Evolutionary conservation across 192 early-diverging fungal genomes (phyloP), one percentile per base, ranked within the genome.

Genomic region (Umbelopsis isabellina): DNA sequence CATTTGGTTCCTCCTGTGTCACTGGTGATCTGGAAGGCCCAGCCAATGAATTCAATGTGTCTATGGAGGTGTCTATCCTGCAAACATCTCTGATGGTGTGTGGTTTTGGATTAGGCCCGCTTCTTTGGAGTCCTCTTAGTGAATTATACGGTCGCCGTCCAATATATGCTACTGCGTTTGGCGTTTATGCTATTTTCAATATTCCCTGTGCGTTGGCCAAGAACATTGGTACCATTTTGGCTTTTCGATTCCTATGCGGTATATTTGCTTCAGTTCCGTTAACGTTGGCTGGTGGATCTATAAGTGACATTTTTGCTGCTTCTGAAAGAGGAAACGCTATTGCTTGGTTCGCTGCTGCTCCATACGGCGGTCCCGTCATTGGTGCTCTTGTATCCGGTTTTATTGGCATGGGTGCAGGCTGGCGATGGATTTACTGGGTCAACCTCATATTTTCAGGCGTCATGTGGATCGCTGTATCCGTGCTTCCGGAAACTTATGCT

Each of bases 351-450:
- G 67, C 70, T 0, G 67, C 70, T 68, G 75, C 75, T 53, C 75
- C 75, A 22, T 76, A 68, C 47, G 55, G 47, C 46, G 70, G 75
- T 18, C 70, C 70, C 49, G 70, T 68, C 23, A 64, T 76, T 49
- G 75, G 75, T 21, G 69, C 75, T 46, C 41, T 76, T 44, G 70
- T 76, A 21, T 65, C 70, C 46, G 75, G 75, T 25, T 76, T 69
- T 49, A 76, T 76, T 65, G 61, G 69, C 13, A 68, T 74, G 27
- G 74, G 69, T 46, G 65, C 68, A 20, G 55, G 49, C 15, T 76
- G 75, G 75, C 66, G 75, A 50, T 76, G 75, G 75, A 71, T 76
- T 49, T 72, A 75, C 12, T 75, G 74, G 74, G 70, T 73, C 20
- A 75, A 75, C 27, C 45, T 75, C 23, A 75, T 75, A 2, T 46